Conservation (phyloP, 345 rosid species). For the Acer campestre region DNA sequence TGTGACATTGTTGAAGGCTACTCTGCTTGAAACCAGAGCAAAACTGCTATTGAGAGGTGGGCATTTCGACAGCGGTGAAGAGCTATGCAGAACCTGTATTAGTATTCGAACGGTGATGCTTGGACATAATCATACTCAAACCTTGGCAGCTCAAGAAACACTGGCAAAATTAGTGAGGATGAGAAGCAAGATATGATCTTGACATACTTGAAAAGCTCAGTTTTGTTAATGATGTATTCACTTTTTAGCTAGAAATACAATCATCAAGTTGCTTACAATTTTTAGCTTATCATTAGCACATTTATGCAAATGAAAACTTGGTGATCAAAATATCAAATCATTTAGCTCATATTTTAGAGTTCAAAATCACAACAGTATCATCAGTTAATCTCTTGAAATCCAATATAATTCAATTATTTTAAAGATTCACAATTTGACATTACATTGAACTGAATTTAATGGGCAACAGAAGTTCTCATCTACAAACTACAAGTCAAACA, state of each 20-base stretch:
- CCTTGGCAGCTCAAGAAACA: conserved; percentile 93
- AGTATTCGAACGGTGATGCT: conserved; percentile 95
- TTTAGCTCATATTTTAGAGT: not conserved
- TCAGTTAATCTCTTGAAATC: not conserved
- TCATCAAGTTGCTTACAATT: conserved; percentile 5
- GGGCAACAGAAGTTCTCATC: not conserved
- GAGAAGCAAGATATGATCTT: conserved; percentile 77
- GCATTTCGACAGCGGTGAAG: conserved; percentile 82
- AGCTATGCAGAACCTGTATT: conserved; percentile 81
- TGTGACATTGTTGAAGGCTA: conserved; percentile 80
- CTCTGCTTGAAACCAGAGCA: conserved; percentile 79
- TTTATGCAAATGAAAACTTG: no score
- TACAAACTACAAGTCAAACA: not conserved
- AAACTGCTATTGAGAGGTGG: conserved; percentile 86
- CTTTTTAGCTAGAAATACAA: conserved; percentile 12
- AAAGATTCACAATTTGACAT: not conserved
- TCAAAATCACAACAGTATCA: not conserved
- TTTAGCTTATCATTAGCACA: not conserved
- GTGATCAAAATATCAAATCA: no score
- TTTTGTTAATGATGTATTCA: conserved; percentile 35
- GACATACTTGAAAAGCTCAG: conserved; percentile 20
- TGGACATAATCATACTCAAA: conserved; percentile 79
- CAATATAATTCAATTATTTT: not conserved
- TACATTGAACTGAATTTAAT: not conserved
- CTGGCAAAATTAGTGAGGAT: conserved; percentile 82